Conservation (phyloP, 768 basidiomycete genomes). For the Leucocoprinus sp. region DNA sequence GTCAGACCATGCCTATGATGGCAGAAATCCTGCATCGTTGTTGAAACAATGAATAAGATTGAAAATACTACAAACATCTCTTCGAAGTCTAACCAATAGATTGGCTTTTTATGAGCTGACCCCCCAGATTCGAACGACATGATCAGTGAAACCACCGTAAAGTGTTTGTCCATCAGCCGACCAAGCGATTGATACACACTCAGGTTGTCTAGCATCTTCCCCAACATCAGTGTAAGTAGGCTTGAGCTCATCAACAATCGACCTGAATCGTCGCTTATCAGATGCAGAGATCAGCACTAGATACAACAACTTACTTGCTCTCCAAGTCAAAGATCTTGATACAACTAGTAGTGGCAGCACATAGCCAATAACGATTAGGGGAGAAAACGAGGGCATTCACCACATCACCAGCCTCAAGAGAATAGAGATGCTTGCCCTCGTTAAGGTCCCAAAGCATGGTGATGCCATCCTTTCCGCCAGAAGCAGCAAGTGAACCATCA, state of each 20-base stretch:
- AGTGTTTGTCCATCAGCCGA: constrained; percentile 96
- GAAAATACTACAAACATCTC: constrained; percentile 16
- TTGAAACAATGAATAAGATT: constrained; percentile 22
- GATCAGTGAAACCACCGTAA: constrained; percentile 95
- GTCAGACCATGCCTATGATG: constrained; percentile 5
- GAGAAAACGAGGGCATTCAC: constrained; percentile 99
- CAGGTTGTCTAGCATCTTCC: constrained; percentile 68
- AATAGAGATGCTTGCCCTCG: constrained; percentile 99
- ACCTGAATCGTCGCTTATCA: constrained; percentile 40
- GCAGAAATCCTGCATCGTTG: constrained; percentile 23
- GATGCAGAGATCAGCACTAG: not conserved
- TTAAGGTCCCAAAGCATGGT: constrained; percentile 99
- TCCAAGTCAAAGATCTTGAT: constrained; percentile 99
- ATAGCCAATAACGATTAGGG: constrained; percentile 99
- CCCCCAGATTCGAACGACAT: constrained; percentile 88
- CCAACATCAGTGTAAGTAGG: constrained; percentile 81
- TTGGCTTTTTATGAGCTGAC: constrained; percentile 51
- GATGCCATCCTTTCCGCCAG: constrained; percentile 98
- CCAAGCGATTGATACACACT: constrained; percentile 97
- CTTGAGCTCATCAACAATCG: constrained; percentile 98
- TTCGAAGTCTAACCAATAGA: constrained; percentile 17
- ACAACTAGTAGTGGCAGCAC: constrained; percentile 93
- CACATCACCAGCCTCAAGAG: constrained; percentile 94
- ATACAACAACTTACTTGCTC: constrained; percentile 68
- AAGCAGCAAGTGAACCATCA: constrained; percentile 97